These are phyloP conservation scores for Hypomontagnella submonticulosa DNA, from an alignment of 495 filamentous ascomycete genomes.

Conservation along the genomic window DNA sequence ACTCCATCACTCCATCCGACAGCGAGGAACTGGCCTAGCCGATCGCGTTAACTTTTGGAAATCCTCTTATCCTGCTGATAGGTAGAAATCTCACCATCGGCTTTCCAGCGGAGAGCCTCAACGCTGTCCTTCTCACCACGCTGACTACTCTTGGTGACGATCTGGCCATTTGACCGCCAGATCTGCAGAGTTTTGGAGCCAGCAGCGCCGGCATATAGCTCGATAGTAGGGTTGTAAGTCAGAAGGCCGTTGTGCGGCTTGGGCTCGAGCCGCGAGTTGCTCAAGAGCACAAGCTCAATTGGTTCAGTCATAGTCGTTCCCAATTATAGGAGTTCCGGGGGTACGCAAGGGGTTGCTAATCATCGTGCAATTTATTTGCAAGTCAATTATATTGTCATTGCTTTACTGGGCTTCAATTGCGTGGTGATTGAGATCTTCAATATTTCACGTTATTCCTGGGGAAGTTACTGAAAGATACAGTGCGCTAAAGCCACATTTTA, in stretches of 20 bases:
- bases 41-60: constrained; percentile 24
- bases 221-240: constrained; percentile 83
- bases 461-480: constrained; percentile 23
- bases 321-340: constrained; percentile 14
- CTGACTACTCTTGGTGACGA: constrained; percentile 60
- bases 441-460: background rate
- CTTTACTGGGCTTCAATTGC: background rate
- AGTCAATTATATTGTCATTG: background rate
- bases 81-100: constrained; percentile 72
- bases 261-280: constrained; percentile 57
- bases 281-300: constrained; percentile 52
- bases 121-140: constrained; percentile 63
- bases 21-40: constrained; percentile 77
- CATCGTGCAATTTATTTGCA: constrained; percentile 28
- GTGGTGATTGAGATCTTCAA: constrained; percentile 20
- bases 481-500: constrained; percentile 13
- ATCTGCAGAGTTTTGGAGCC: constrained; percentile 78
- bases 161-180: constrained; percentile 58
- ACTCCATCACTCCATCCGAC: constrained; percentile 78
- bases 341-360: constrained; percentile 13
- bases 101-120: constrained; percentile 76
- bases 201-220: constrained; percentile 77
- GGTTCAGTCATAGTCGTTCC: constrained; percentile 44
- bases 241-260: constrained; percentile 58
- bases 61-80: background rate